These are phyloP conservation scores for Mycosphaerella sp. DNA, from an alignment of 2,329 filamentous ascomycete species.

Conservation along the genomic window DNA sequence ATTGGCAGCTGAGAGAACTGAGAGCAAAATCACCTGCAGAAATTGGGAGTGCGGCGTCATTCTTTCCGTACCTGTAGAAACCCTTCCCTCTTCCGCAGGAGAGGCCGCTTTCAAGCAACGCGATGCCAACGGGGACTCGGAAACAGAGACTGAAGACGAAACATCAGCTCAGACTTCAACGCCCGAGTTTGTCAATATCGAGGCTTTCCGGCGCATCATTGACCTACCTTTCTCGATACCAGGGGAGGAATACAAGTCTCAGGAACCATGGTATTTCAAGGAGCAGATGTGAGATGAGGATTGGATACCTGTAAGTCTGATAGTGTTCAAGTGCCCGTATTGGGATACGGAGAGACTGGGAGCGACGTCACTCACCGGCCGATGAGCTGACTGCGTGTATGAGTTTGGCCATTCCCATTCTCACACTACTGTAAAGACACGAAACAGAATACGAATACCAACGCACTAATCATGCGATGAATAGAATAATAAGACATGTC, in stretches of 20 bases:
- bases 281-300: constrained; percentile 11
- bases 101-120: constrained; percentile 1
- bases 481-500: too few relatives aligned
- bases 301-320: neutral
- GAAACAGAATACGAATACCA: neutral
- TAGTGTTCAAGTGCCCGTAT: neutral
- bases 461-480: neutral
- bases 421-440: neutral
- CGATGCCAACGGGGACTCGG: constrained; percentile 13
- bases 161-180: constrained; percentile 1
- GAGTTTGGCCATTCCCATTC: too few relatives aligned
- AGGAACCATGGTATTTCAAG: constrained; percentile 42
- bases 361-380: neutral
- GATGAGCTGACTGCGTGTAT: neutral
- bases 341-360: neutral
- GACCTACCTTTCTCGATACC: constrained; percentile 61
- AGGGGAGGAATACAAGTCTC: constrained; percentile 45
- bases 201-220: constrained; percentile 50
- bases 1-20: constrained; percentile 62
- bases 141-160: constrained; percentile 17
- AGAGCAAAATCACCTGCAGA: constrained; percentile 69
- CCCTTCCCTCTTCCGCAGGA: neutral
- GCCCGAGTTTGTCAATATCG: constrained; percentile 15
- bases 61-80: constrained; percentile 8
- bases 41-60: constrained; percentile 97